phyloP scores from a whole-genome alignment of 768 basidiomycete genomes.

The Collybia sp. region DNA sequence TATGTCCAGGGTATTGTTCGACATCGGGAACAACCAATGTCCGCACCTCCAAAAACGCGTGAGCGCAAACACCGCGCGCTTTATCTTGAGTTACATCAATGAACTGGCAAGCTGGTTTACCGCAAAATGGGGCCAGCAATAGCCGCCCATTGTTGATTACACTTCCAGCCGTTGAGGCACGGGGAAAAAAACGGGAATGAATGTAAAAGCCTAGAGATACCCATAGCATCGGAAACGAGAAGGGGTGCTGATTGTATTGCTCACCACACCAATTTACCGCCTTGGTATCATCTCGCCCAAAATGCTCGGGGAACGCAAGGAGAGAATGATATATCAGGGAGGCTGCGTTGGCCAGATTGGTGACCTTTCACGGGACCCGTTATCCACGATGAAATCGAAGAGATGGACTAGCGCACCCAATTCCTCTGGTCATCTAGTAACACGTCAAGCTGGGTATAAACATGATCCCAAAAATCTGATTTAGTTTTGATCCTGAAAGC shows the following conservation, averaged over 20 bases:
- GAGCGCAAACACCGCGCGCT: slow-evolving; percentile 82
- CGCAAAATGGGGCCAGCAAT: slow-evolving; percentile 82
- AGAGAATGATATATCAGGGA: slow-evolving; percentile 79
- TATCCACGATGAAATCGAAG: not conserved
- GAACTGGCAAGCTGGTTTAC: slow-evolving; percentile 87
- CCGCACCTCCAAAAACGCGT: slow-evolving; percentile 53
- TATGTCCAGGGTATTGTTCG: slow-evolving; percentile 83
- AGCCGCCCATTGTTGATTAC: slow-evolving; percentile 28
- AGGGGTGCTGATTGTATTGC: slow-evolving; percentile 15
- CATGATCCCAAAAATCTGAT: slow-evolving; percentile 75
- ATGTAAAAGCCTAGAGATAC: slow-evolving; percentile 77
- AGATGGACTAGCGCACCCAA: slow-evolving; percentile 50
- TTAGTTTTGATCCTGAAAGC: slow-evolving; percentile 58
- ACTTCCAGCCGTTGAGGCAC: slow-evolving; percentile 20
- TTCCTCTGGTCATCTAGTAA: slow-evolving; percentile 65
- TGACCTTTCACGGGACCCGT: slow-evolving; percentile 43
- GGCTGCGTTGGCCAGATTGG: slow-evolving; percentile 84
- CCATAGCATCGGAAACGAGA: not conserved
- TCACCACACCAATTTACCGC: slow-evolving; percentile 94
- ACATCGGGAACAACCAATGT: slow-evolving; percentile 77
- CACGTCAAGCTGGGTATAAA: slow-evolving; percentile 54
- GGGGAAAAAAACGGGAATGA: slow-evolving; percentile 52
- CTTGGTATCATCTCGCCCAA: slow-evolving; percentile 54
- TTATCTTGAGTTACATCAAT: slow-evolving; percentile 55
- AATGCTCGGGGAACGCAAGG: slow-evolving; percentile 58